Conservation (phyloP, 73 alveolate species). For the Stentor coeruleus region DNA sequence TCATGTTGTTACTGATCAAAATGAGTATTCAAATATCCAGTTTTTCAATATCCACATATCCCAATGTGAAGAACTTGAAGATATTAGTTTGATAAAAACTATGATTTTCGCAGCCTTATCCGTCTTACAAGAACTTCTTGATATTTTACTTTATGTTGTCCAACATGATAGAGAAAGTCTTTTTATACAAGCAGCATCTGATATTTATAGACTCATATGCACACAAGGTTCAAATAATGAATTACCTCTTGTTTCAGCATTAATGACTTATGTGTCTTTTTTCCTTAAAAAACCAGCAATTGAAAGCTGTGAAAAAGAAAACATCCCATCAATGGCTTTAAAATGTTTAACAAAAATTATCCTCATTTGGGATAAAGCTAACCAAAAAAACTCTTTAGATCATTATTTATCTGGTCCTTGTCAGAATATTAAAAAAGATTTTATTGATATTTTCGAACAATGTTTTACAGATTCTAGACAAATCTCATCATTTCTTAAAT, state of each 20-base stretch:
- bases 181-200: background rate
- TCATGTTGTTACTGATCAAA: background rate
- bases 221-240: background rate
- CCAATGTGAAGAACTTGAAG: background rate
- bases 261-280: slow-evolving; percentile 14
- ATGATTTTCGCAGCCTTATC: background rate
- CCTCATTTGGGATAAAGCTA: background rate
- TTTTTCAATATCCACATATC: background rate
- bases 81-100: background rate
- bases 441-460: background rate
- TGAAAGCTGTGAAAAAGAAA: background rate
- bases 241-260: background rate
- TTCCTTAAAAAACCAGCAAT: background rate
- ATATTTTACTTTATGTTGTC: background rate
- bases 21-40: background rate
- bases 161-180: background rate
- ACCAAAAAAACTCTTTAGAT: background rate
- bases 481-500: background rate
- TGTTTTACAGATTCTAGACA: background rate
- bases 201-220: background rate
- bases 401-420: background rate
- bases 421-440: background rate
- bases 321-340: background rate
- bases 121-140: background rate
- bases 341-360: background rate